Conservation (phyloP, 2,329 filamentous ascomycete species). For the Penicillium janthinellum region DNA sequence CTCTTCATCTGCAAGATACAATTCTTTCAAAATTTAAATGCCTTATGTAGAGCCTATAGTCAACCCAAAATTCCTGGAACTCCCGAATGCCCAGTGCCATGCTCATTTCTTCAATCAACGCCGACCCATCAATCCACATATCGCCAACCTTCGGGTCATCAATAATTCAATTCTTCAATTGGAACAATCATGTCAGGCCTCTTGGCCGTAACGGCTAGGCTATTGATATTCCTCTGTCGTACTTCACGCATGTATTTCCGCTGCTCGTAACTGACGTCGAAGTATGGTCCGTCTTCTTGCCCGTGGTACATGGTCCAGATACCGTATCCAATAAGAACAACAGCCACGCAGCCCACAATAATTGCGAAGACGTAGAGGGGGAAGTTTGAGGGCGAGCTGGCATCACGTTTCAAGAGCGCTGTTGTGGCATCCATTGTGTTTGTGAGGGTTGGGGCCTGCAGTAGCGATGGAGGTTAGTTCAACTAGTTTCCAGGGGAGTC, state of each 20-base stretch:
- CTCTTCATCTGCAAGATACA: neutral
- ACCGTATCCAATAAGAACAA: conserved; percentile 23
- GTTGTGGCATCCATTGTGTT: conserved; percentile 5
- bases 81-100: neutral
- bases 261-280: conserved; percentile 28
- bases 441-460: neutral
- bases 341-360: conserved; percentile 32
- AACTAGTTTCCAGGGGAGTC: neutral
- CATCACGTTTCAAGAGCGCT: conserved; percentile 20
- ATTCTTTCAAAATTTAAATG: too few relatives aligned
- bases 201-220: conserved; percentile 22
- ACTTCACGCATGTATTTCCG: conserved; percentile 33
- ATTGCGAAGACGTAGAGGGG: conserved; percentile 29
- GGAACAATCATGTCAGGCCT: conserved; percentile 26
- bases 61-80: neutral
- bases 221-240: conserved; percentile 26
- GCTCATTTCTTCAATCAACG: neutral
- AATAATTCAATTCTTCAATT: conserved; percentile 15
- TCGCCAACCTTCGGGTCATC: neutral
- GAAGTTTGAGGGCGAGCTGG: conserved; percentile 11
- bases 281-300: conserved; percentile 14
- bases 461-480: neutral
- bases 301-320: conserved; percentile 27
- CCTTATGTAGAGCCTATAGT: too few relatives aligned
- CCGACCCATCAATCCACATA: neutral